These are phyloP conservation scores for Pseudogymnoascus sp. DNA, from an alignment of 2,329 filamentous ascomycete genomes.

Conservation along the genomic window DNA sequence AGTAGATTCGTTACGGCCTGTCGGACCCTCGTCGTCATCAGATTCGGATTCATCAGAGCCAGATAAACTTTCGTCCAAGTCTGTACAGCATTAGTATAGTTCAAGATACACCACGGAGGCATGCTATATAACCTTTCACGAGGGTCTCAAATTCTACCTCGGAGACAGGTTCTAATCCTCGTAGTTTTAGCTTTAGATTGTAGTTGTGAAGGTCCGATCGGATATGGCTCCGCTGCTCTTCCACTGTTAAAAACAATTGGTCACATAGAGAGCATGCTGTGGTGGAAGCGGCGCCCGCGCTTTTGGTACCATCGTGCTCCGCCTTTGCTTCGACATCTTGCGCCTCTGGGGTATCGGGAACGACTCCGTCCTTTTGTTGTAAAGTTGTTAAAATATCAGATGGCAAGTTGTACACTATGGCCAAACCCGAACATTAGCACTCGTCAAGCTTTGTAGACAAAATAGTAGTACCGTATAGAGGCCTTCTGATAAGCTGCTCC, in stretches of 20 bases:
- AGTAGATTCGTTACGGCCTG: slow-evolving; percentile 54
- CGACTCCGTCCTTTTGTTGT: slow-evolving; percentile 22
- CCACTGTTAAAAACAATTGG: slow-evolving; percentile 60
- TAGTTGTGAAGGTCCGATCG: slow-evolving; percentile 89
- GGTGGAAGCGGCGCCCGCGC: slow-evolving; percentile 34
- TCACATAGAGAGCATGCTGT: slow-evolving; percentile 77
- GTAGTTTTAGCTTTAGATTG: slow-evolving; percentile 86
- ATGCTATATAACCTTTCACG: slow-evolving; percentile 43
- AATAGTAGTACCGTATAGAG: slow-evolving; percentile 30
- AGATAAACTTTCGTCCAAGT: slow-evolving; percentile 85
- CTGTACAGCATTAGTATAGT: slow-evolving; percentile 22
- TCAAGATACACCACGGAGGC: background rate
- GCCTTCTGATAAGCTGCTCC: slow-evolving; percentile 31
- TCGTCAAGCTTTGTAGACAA: slow-evolving; percentile 17
- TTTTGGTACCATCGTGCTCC: background rate
- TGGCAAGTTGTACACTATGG: slow-evolving; percentile 27
- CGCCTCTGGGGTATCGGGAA: background rate
- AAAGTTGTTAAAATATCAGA: slow-evolving; percentile 29
- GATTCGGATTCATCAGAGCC: slow-evolving; percentile 67
- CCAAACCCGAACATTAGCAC: slow-evolving; percentile 15
- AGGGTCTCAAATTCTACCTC: slow-evolving; percentile 83
- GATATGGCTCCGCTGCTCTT: slow-evolving; percentile 77
- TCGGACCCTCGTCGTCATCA: slow-evolving; percentile 54
- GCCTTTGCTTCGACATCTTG: background rate
- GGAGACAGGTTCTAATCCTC: slow-evolving; percentile 60